phyloP scores from a whole-genome alignment of 2,329 filamentous ascomycete species.

The Colletotrichum sp. region DNA sequence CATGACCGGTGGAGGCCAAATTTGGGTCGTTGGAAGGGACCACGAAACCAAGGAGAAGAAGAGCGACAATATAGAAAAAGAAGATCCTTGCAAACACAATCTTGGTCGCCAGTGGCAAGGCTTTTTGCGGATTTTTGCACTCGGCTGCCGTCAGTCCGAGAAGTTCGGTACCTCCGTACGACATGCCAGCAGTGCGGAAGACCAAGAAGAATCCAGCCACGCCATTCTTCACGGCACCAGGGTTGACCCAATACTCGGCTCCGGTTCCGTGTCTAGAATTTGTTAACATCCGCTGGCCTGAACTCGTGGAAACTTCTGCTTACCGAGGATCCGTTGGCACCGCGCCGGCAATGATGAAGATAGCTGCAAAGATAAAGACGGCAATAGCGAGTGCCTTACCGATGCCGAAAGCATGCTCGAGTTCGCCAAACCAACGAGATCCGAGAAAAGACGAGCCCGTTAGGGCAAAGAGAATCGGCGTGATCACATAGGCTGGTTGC shows the following conservation, averaged over 20 bases:
- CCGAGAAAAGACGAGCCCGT: constrained; percentile 49
- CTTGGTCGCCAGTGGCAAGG: constrained; percentile 82
- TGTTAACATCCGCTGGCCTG: background rate
- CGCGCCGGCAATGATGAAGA: constrained; percentile 55
- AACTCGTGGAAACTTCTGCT: constrained; percentile 40
- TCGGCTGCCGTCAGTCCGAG: constrained; percentile 49
- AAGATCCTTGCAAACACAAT: constrained; percentile 70
- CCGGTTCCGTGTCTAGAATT: constrained; percentile 12
- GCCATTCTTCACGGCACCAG: constrained; percentile 47
- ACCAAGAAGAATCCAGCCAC: constrained; percentile 46
- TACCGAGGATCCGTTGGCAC: constrained; percentile 44
- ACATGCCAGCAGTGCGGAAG: constrained; percentile 49
- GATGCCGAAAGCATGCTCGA: constrained; percentile 57
- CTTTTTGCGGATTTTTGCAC: constrained; percentile 55
- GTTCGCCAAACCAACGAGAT: constrained; percentile 48
- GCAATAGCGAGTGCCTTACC: constrained; percentile 57
- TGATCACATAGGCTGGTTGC: constrained; percentile 34
- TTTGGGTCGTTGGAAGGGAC: constrained; percentile 48
- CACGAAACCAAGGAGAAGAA: constrained; percentile 57
- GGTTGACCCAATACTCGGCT: constrained; percentile 54
- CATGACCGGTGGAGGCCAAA: constrained; percentile 34
- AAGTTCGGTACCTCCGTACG: constrained; percentile 51
- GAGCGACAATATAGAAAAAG: constrained; percentile 58
- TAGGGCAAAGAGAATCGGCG: constrained; percentile 44
- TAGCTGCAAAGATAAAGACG: constrained; percentile 62